A percentile compares a stretch with the other conserved stretches of the same genome.
Evolutionary conservation across 1,139 yeast genomes (phyloP).

Genomic region (Kodamaea plutei): DNA sequence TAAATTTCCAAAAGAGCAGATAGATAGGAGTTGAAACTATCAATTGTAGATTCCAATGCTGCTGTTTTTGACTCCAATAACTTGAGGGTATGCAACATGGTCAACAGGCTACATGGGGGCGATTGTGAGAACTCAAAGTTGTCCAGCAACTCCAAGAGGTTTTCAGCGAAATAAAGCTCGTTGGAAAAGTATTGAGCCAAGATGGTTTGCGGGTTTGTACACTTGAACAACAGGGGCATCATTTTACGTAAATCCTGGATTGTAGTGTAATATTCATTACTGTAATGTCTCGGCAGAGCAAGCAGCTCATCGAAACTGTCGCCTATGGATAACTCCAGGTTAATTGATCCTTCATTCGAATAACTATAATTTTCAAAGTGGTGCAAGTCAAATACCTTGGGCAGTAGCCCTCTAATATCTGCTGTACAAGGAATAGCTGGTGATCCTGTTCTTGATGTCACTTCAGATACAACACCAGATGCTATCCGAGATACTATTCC

Average conservation of each 20-base stretch:
- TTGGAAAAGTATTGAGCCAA: constrained; percentile 13
- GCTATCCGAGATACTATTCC: too few relatives aligned
- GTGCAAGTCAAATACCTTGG: too few relatives aligned
- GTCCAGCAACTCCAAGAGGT: constrained; percentile 12
- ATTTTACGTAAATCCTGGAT: constrained; percentile 5
- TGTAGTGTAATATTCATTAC: too few relatives aligned
- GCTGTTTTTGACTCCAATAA: constrained; percentile 6
- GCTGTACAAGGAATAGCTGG: too few relatives aligned
- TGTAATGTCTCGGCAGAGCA: too few relatives aligned
- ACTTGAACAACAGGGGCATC: constrained; percentile 14
- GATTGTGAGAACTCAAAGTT: constrained; percentile 8
- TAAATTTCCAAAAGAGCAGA: constrained; percentile 3
- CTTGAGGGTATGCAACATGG: constrained; percentile 1
- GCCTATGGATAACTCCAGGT: constrained; percentile 10
- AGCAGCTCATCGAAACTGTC: too few relatives aligned
- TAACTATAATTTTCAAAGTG: constrained; percentile 9
- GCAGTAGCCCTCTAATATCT: too few relatives aligned
- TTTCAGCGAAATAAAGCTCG: constrained; percentile 16
- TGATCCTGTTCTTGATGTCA: too few relatives aligned
- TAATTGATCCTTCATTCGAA: constrained; percentile 10
- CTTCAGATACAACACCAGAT: too few relatives aligned
- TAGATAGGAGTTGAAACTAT: constrained; percentile 10
- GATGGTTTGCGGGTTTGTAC: constrained; percentile 7
- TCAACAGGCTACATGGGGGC: constrained; percentile 6
- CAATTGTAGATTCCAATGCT: constrained; percentile 8